phyloP scores from a whole-genome alignment of 1,139 yeast species.

The Diutina catenulata region DNA sequence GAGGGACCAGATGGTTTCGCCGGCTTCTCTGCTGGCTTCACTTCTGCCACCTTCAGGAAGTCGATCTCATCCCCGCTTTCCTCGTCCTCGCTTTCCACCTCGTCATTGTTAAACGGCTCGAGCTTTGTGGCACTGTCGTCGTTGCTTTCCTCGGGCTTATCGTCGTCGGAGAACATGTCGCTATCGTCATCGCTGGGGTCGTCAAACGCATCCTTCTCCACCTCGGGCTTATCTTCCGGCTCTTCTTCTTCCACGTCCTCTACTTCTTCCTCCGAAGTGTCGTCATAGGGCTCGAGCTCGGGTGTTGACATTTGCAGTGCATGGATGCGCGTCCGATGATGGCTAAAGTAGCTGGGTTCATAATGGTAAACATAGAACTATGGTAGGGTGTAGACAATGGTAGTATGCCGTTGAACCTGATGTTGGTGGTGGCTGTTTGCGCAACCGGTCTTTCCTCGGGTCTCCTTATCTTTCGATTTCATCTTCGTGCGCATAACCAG shows the following conservation, averaged over 20 bases:
- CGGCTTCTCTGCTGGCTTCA: neutral
- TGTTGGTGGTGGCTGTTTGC: neutral
- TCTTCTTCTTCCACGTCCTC: slow-evolving; percentile 17
- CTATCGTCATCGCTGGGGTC: slow-evolving; percentile 24
- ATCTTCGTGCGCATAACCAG: too few species aligned
- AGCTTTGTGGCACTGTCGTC: slow-evolving; percentile 5
- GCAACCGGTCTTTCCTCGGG: neutral
- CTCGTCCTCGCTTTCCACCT: slow-evolving; percentile 8
- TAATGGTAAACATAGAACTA: neutral
- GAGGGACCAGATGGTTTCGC: neutral
- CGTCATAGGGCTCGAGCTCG: too few species aligned
- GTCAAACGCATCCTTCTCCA: slow-evolving; percentile 13
- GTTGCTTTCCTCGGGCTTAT: slow-evolving; percentile 10
- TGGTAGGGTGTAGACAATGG: neutral
- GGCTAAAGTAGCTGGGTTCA: too few species aligned
- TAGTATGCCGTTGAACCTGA: neutral
- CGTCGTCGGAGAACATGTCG: slow-evolving; percentile 4
- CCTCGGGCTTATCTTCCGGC: slow-evolving; percentile 13
- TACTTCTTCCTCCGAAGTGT: slow-evolving; percentile 6
- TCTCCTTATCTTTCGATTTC: too few species aligned
- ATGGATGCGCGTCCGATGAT: too few species aligned
- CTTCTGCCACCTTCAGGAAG: neutral
- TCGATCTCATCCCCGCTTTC: slow-evolving; percentile 8
- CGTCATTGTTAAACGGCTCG: slow-evolving; percentile 9
- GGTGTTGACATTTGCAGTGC: too few species aligned